phyloP scores from a whole-genome alignment of 371 early-diverging fungal genomes.

The Actinomortierella wolfii region DNA sequence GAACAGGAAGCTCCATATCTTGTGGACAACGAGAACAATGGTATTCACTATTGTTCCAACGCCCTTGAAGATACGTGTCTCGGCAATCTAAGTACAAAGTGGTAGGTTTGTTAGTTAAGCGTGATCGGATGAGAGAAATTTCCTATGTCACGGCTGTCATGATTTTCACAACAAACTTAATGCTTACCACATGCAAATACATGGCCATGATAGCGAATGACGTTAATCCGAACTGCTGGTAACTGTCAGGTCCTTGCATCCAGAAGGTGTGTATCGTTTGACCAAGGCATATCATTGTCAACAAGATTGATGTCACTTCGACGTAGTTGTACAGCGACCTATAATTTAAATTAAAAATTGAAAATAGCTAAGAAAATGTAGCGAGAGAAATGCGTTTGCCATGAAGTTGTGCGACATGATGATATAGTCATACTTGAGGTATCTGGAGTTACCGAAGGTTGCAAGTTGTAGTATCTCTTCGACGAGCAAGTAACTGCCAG shows the following conservation, averaged over 20 bases:
- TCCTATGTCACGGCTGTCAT: no score
- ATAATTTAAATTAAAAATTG: background rate
- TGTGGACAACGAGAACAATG: background rate
- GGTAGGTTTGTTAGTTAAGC: no score
- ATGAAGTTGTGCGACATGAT: background rate
- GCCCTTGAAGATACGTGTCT: no score
- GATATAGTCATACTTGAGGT: slow-evolving; percentile 14
- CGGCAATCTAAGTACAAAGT: no score
- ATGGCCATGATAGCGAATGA: slow-evolving; percentile 31
- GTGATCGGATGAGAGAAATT: no score
- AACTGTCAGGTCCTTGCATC: background rate
- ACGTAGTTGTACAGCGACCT: slow-evolving; percentile 40
- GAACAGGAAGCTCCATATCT: slow-evolving; percentile 6
- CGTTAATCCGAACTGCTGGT: slow-evolving; percentile 27
- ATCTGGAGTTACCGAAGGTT: slow-evolving; percentile 14
- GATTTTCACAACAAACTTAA: background rate
- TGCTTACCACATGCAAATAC: slow-evolving; percentile 39
- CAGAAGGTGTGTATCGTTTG: background rate
- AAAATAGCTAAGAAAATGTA: background rate
- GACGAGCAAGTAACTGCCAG: slow-evolving; percentile 14
- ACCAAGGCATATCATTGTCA: slow-evolving; percentile 17
- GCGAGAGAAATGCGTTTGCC: background rate
- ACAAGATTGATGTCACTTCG: slow-evolving; percentile 19
- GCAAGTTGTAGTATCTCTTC: slow-evolving; percentile 30
- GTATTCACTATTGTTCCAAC: background rate